Evolutionary conservation across 805 yeast genomes (phyloP).

Genomic region (Kluyveromyces lactis): DNA sequence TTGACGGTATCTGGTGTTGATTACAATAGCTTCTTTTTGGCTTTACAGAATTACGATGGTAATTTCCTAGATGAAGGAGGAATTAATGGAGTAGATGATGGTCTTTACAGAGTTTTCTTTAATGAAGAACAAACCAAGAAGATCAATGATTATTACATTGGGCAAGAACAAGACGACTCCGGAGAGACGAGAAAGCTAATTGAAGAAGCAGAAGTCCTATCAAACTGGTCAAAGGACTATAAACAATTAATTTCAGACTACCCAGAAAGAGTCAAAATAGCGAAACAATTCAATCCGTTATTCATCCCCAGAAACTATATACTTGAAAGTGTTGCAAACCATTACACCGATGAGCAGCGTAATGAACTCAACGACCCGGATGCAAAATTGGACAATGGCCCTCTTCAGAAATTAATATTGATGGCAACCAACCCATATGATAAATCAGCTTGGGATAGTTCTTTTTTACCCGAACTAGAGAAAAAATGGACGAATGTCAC

Average conservation of each 20-base stretch:
- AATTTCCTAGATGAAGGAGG: constrained; percentile 25
- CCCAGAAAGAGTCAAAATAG: constrained; percentile 33
- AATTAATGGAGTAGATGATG: constrained; percentile 15
- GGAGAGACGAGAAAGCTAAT: constrained; percentile 30
- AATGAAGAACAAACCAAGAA: constrained; percentile 11
- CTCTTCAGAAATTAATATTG: constrained; percentile 50
- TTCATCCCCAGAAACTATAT: constrained; percentile 84
- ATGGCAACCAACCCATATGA: constrained; percentile 78
- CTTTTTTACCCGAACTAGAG: constrained; percentile 45
- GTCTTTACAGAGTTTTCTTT: constrained; percentile 15
- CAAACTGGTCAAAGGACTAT: constrained; percentile 48
- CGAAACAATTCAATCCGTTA: constrained; percentile 55
- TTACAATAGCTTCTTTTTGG: constrained; percentile 70
- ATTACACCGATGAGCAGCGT: constrained; percentile 42
- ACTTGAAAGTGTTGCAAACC: constrained; percentile 68
- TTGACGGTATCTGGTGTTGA: constrained; percentile 59
- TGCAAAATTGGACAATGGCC: constrained; percentile 24
- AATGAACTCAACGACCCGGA: constrained; percentile 32
- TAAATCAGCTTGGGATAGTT: constrained; percentile 53
- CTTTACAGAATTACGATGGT: constrained; percentile 43
- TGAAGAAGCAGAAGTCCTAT: constrained; percentile 35
- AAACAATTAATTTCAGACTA: constrained; percentile 34
- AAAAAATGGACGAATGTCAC: constrained; percentile 43
- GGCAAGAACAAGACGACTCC: constrained; percentile 26
- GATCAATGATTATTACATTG: constrained; percentile 20